Evolutionary conservation across 2,329 filamentous ascomycete species (phyloP).

Genomic region (Pestalotiopsis sp.): DNA sequence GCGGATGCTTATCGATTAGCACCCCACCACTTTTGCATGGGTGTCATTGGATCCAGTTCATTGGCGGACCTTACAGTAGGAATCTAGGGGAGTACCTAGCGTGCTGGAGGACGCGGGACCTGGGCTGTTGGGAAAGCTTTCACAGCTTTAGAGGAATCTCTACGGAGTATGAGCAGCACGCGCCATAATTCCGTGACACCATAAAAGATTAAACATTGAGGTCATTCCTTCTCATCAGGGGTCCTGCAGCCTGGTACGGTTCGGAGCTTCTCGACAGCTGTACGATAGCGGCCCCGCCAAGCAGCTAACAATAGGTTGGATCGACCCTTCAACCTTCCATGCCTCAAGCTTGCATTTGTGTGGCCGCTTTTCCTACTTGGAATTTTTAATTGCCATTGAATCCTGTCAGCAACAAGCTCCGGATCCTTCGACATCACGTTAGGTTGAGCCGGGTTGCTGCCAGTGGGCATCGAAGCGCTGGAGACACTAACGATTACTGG

Average conservation of each 20-base stretch:
- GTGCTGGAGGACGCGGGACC: too few species aligned
- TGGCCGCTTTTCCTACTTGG: too few species aligned
- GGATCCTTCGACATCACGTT: neutral
- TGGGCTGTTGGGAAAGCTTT: too few species aligned
- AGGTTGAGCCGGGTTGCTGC: neutral
- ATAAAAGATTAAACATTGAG: neutral
- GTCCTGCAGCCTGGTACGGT: neutral
- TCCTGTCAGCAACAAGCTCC: neutral
- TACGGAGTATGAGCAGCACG: too few species aligned
- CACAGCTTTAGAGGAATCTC: too few species aligned
- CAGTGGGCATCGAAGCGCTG: neutral
- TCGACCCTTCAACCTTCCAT: too few species aligned
- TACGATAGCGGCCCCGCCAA: neutral
- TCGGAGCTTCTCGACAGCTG: neutral
- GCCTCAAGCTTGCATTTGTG: too few species aligned
- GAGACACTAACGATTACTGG: too few species aligned
- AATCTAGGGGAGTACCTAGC: too few species aligned
- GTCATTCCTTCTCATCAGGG: neutral
- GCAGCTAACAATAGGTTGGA: too few species aligned
- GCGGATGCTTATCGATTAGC: conserved; percentile 5
- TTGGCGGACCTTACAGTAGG: neutral
- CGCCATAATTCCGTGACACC: neutral
- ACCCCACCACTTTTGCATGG: neutral
- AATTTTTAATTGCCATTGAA: neutral
- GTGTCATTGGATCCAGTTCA: neutral